Base-by-base conservation (phyloP, 2,329 filamentous ascomycete species). In the Curvularia sp. region DNA sequence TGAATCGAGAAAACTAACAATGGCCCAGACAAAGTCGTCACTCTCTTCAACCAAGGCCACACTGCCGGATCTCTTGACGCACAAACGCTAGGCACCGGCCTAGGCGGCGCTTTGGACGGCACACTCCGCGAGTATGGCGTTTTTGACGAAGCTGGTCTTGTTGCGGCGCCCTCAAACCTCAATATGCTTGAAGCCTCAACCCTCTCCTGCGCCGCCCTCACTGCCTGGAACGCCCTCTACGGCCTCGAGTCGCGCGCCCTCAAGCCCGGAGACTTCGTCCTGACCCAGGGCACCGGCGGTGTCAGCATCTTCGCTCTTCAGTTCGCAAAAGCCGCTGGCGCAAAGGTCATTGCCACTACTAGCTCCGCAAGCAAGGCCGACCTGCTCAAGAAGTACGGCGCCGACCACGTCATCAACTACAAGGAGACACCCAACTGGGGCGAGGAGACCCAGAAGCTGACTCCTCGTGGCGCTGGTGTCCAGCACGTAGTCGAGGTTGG, bases 281-380 rank as follows among this genome's bases (percentile, higher is more conserved):
- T 91, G 33, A 87, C 87, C 1, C 87, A 90, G 75, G 89, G 88
- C n/a, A 90, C 88, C 0, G 88, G 89, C 20, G 88, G 88, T 57
- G 88, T 91, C 7, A 85, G 83, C 61, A 81, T 90, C 59, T 89
- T 89, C 58, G 88, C 83, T 3, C 73, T 90, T n/a, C 88, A 79
- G 61, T 82, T 83, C 58, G 81, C 81, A 30, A 81, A 82, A 57
- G 83, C 84, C 0, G 80, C 80, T 0, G 85, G 84, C 28, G 85
- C 85, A 0, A 80, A 72, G 6, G 84, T 88, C 50, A 85, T 88
- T 54, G 83, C 85, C 0, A 87, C 85, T 0, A 87, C 85, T 0
- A 85, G 82, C 1, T 82, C 81, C 0, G 67, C 74, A 0, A 74
- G 75, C 2, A 88, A 88, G 71, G 81, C 75, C 3, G 77, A 82